A percentile compares a stretch with the other conserved stretches of the same genome.
phyloP scores from a whole-genome alignment of 306 rosid species.

The Acacia melanoxylon region DNA sequence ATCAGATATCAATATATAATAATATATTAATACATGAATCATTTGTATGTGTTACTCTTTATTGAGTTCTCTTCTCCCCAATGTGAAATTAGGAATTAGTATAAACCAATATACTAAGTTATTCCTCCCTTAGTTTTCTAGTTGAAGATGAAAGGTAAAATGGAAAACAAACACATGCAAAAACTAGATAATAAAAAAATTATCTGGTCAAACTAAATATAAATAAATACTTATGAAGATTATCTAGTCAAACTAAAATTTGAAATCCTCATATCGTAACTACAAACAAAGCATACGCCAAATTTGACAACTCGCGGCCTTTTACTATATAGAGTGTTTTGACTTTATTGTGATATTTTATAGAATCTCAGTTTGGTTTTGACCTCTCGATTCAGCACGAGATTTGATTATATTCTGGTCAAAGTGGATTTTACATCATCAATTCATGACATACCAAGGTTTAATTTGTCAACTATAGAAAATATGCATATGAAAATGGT shows the following conservation, averaged over 20 bases:
- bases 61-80: too few species aligned
- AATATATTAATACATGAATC: too few species aligned
- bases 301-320: background rate
- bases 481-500: background rate
- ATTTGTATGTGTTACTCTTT: too few species aligned
- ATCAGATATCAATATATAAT: too few species aligned
- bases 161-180: background rate
- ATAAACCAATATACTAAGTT: background rate
- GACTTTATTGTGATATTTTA: background rate
- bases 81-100: too few species aligned
- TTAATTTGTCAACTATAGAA: constrained; percentile 25
- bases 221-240: background rate
- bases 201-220: background rate
- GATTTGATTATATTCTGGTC: background rate
- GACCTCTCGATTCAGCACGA: background rate
- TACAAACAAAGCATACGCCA: background rate
- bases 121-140: background rate
- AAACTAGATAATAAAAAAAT: background rate
- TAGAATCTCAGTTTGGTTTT: background rate
- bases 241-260: background rate
- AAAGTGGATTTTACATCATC: background rate
- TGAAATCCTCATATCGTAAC: background rate
- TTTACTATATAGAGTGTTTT: background rate
- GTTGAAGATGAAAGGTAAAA: background rate
- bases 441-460: background rate